Conservation (phyloP, 129 eudicot species). For the Centrapalus pauciflorus region DNA sequence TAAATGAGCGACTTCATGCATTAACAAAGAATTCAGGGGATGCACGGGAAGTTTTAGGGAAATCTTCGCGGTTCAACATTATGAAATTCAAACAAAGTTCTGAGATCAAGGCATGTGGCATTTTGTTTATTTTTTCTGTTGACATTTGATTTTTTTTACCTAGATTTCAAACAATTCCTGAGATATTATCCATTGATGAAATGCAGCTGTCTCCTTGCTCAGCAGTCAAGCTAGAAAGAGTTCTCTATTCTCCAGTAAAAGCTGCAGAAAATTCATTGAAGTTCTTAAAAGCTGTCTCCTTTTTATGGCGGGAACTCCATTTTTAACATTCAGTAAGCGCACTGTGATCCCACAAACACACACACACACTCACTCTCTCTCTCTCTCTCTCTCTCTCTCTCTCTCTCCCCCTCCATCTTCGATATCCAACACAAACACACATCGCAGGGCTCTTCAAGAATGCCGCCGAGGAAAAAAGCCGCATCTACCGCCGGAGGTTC, state of each 20-base stretch:
- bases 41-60: conserved; percentile 60
- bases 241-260: conserved; percentile 52
- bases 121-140: conserved; percentile 7
- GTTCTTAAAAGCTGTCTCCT: conserved; percentile 38
- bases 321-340: background rate
- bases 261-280: conserved; percentile 34
- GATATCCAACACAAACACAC: background rate
- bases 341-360: background rate
- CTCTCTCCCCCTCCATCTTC: too few relatives aligned
- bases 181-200: conserved; percentile 7
- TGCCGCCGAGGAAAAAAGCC: conserved; percentile 71
- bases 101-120: conserved; percentile 45
- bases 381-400: too few relatives aligned
- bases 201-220: conserved; percentile 48
- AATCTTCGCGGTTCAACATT: conserved; percentile 70
- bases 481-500: conserved; percentile 26
- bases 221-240: conserved; percentile 53
- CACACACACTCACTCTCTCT: too few relatives aligned
- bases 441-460: conserved; percentile 14
- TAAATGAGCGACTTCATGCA: conserved; percentile 76
- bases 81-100: conserved; percentile 48
- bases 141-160: background rate
- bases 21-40: conserved; percentile 63
- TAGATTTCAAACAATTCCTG: conserved; percentile 1
- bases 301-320: conserved; percentile 31